Percentiles rank a stretch among this genome's conserved stretches.
These are phyloP conservation scores for Trichosporon ovoides DNA, from an alignment of 1,284 basidiomycete genomes.

Conservation along the genomic window DNA sequence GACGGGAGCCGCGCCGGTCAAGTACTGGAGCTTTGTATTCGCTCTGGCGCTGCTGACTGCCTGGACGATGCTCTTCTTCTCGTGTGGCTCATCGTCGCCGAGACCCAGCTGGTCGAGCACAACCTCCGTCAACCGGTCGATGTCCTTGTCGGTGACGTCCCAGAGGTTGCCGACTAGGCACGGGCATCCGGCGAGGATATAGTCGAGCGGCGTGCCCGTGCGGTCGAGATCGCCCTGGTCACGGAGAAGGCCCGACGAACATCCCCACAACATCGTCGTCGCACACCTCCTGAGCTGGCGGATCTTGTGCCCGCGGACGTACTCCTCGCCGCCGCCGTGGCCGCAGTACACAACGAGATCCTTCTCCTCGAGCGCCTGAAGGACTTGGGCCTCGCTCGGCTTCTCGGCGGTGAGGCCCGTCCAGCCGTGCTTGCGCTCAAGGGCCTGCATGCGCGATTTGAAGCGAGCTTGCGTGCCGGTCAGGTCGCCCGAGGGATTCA, in stretches of 20 bases:
- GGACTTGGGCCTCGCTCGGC: slow-evolving; percentile 75
- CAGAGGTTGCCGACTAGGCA: slow-evolving; percentile 90
- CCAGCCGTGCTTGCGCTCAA: slow-evolving; percentile 67
- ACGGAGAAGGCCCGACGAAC: slow-evolving; percentile 81
- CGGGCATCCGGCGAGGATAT: slow-evolving; percentile 93
- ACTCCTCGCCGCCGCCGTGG: slow-evolving; percentile 93
- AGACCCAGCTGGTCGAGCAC: slow-evolving; percentile 74
- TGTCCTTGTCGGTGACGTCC: slow-evolving; percentile 97
- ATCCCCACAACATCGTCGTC: slow-evolving; percentile 96
- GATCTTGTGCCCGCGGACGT: slow-evolving; percentile 78
- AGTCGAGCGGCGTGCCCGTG: slow-evolving; percentile 84
- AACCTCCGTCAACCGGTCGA: slow-evolving; percentile 81
- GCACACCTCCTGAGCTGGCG: slow-evolving; percentile 76
- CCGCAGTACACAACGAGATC: slow-evolving; percentile 96
- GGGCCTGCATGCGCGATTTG: slow-evolving; percentile 64
- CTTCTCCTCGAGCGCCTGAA: slow-evolving; percentile 61
- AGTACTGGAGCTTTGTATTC: slow-evolving; percentile 79
- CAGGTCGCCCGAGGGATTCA: slow-evolving; percentile 91
- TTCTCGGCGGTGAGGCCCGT: slow-evolving; percentile 68
- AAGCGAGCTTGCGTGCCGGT: slow-evolving; percentile 77
- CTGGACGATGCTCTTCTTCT: slow-evolving; percentile 53
- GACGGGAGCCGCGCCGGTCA: slow-evolving; percentile 92
- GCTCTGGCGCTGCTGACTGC: slow-evolving; percentile 75
- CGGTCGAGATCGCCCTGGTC: slow-evolving; percentile 93
- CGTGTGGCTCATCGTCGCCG: slow-evolving; percentile 27